Evolutionary conservation across 257 asterid genomes (phyloP), one percentile per base, ranked within the genome.

Genomic region (Gentiana straminea): DNA sequence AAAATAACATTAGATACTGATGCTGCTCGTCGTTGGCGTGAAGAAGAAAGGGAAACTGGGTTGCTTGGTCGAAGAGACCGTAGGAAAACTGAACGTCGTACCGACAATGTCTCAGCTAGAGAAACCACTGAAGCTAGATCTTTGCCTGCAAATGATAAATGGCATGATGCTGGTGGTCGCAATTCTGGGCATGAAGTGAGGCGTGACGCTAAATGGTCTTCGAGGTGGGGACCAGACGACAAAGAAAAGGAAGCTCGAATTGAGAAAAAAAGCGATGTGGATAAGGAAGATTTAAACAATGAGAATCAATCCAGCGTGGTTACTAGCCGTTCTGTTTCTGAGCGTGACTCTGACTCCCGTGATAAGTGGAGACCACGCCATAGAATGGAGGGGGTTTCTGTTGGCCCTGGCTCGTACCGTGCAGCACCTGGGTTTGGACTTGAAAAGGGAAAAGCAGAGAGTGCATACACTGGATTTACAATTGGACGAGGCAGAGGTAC

Each of bases 301-400:
- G 99, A 88, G 61, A 71, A 57, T 59, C 97, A 88, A 64, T 63
- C 97, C 60, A 57, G 66, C 64, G 79, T 72, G 48, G 63, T 75
- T 13, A 64, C 72, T 49, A 72, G 57, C 64, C 96, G 98, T 60
- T 49, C 83, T 51, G 79, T 64, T 71, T 61, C 84, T 36, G 97
- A 88, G 54, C 94, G 94, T 39, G 98, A 92, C 52, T 65, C 81
- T 2, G 97, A 92, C 62, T 69, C 95, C 68, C 99, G 95, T 66
- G 99, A 92, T 66, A 92, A 92, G 83, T 92, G 99, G 99, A 84
- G 99, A 73, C 99, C 99, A 52, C 82, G 99, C 45, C 90, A 92
- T 71, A 83, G 93, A 79, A 79, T 92, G 95, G 99, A 92, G 64
- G 86, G 74, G 58, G 86, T 67, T 73, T 59, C 83, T 52, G 77